phyloP scores from a whole-genome alignment of 768 basidiomycete species.

The Pleurotus citrinopileatus region DNA sequence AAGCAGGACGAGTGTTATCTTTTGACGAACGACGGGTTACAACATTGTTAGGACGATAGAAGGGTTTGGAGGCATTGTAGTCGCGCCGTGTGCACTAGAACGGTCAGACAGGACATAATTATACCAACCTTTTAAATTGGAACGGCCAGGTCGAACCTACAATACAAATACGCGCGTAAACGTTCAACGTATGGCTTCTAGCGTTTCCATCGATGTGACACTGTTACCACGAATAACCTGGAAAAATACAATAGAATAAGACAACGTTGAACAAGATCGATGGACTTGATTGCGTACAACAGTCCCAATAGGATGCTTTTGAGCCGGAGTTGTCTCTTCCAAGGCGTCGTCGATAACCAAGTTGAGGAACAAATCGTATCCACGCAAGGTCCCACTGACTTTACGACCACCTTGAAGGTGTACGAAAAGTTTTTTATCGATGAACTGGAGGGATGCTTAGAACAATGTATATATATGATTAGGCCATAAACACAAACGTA shows the following conservation, averaged over 20 bases:
- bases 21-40: too few species aligned
- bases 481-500: constrained; percentile 24
- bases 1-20: too few species aligned
- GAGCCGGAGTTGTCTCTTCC: constrained; percentile 87
- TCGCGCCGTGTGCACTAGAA: too few species aligned
- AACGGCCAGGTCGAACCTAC: background rate
- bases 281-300: constrained; percentile 57
- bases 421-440: constrained; percentile 97
- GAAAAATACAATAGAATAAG: constrained; percentile 6
- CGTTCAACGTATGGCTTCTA: constrained; percentile 53
- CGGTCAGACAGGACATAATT: background rate
- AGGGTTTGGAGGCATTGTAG: too few species aligned
- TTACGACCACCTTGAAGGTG: constrained; percentile 93
- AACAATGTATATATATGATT: background rate
- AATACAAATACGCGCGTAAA: background rate
- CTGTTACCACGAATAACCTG: constrained; percentile 97
- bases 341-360: constrained; percentile 94
- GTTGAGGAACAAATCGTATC: constrained; percentile 98
- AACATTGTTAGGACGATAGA: too few species aligned
- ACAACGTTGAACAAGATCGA: background rate
- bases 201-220: constrained; percentile 91
- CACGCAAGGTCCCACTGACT: constrained; percentile 92
- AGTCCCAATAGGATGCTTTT: constrained; percentile 89
- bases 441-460: constrained; percentile 59
- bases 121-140: constrained; percentile 3